Conservation (phyloP, 768 basidiomycete genomes). For the Boletellus sp. region DNA sequence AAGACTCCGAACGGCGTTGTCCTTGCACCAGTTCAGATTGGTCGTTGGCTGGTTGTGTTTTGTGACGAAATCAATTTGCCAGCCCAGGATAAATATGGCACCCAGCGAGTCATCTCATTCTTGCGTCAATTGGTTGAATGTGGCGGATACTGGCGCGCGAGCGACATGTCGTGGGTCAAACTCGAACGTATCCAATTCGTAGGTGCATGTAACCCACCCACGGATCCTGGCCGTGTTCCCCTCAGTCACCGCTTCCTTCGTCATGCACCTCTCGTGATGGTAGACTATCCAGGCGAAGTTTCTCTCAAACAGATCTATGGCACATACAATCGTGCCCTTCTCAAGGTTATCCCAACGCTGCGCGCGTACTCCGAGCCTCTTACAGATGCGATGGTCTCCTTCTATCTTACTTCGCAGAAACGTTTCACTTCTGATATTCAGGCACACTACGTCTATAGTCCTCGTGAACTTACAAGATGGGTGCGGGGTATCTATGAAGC, state of each 20-base stretch:
- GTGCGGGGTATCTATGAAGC: conserved; percentile 96
- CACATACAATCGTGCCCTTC: conserved; percentile 92
- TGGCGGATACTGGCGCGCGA: conserved; percentile 91
- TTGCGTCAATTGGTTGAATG: conserved; percentile 93
- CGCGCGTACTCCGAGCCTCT: conserved; percentile 91
- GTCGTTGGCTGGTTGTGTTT: conserved; percentile 98
- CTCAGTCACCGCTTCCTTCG: conserved; percentile 96
- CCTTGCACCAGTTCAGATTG: conserved; percentile 89
- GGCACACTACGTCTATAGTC: conserved; percentile 98
- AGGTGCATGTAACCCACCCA: conserved; percentile 98
- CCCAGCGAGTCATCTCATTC: conserved; percentile 98
- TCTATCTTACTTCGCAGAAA: conserved; percentile 92
- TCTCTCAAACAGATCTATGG: conserved; percentile 98
- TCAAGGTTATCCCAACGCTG: conserved; percentile 93
- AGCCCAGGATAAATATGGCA: conserved; percentile 95
- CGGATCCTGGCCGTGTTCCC: conserved; percentile 98
- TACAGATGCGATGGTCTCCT: conserved; percentile 95
- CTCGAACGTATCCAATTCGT: conserved; percentile 99
- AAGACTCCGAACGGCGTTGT: conserved; percentile 99
- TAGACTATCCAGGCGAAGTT: conserved; percentile 96
- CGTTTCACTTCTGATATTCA: conserved; percentile 96
- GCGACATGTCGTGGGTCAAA: conserved; percentile 95
- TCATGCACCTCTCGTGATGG: conserved; percentile 97
- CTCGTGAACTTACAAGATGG: conserved; percentile 98
- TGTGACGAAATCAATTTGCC: conserved; percentile 99